phyloP scores from a whole-genome alignment of 2,329 filamentous ascomycete species.

The Chaetothyriales sp. region DNA sequence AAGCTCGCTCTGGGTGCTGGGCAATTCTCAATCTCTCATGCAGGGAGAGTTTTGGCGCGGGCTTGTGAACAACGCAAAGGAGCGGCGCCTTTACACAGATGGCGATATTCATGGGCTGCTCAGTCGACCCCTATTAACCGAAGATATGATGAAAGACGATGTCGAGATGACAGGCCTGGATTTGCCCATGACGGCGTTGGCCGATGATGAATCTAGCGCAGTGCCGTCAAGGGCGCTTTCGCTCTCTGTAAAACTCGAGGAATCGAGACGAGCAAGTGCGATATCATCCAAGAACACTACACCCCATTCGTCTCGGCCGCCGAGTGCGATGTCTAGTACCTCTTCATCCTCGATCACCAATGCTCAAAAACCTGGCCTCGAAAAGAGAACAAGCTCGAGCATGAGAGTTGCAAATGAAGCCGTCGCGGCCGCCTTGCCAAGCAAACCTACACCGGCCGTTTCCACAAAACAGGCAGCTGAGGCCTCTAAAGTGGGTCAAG shows the following conservation, averaged over 20 bases:
- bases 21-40: slow-evolving; percentile 72
- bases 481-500: neutral
- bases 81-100: slow-evolving; percentile 61
- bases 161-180: slow-evolving; percentile 29
- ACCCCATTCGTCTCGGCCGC: neutral
- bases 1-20: slow-evolving; percentile 90
- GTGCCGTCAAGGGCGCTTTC: neutral
- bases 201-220: neutral
- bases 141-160: slow-evolving; percentile 28
- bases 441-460: neutral
- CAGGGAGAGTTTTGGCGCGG: slow-evolving; percentile 86
- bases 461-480: neutral
- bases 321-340: neutral
- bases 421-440: neutral
- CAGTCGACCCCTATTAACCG: slow-evolving; percentile 36
- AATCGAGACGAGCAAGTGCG: neutral
- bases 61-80: slow-evolving; percentile 67
- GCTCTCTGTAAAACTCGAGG: too few species aligned
- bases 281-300: neutral
- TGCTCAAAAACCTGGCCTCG: neutral
- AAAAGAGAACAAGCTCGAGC: neutral
- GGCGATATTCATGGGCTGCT: slow-evolving; percentile 48
- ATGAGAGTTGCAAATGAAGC: neutral
- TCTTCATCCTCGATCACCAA: neutral
- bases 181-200: neutral